phyloP scores from a whole-genome alignment of 305 asterid species.

The Rubia occidens region DNA sequence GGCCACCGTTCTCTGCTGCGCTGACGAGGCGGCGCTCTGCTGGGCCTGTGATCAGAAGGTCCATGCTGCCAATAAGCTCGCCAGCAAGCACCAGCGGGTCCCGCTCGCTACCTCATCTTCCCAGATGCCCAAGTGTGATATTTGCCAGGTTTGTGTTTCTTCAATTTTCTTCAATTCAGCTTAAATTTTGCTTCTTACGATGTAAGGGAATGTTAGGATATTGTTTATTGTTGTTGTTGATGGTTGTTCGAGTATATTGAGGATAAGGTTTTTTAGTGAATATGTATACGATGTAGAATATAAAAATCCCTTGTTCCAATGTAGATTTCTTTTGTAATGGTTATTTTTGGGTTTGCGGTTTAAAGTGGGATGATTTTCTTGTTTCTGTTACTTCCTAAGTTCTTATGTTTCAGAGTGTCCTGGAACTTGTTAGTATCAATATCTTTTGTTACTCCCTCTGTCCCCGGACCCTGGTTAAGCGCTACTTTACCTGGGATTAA shows the following conservation, averaged over 20 bases:
- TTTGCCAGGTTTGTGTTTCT: conserved; percentile 60
- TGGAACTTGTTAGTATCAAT: not conserved
- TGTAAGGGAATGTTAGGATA: not conserved
- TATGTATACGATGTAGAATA: too few species aligned
- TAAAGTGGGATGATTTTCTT: not conserved
- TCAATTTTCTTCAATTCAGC: not conserved
- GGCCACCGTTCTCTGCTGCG: conserved; percentile 82
- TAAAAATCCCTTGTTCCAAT: not conserved
- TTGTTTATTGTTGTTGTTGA: not conserved
- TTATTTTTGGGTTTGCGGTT: too few species aligned
- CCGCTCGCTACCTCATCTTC: conserved; percentile 49
- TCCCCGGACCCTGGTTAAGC: too few species aligned
- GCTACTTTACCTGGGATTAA: too few species aligned
- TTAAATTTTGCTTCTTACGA: not conserved
- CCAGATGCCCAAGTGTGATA: conserved; percentile 85
- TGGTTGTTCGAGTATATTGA: not conserved
- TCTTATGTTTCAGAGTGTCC: not conserved
- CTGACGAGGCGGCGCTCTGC: conserved; percentile 95
- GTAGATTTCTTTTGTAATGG: not conserved
- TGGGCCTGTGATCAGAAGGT: conserved; percentile 64
- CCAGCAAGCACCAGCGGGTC: conserved; percentile 77
- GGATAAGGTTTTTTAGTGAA: too few species aligned
- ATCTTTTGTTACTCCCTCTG: not conserved
- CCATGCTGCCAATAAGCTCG: conserved; percentile 84
- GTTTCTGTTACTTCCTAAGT: not conserved